These are phyloP conservation scores for Fusarium oligoseptatum DNA, from an alignment of 2,329 filamentous ascomycete species.

Conservation along the genomic window DNA sequence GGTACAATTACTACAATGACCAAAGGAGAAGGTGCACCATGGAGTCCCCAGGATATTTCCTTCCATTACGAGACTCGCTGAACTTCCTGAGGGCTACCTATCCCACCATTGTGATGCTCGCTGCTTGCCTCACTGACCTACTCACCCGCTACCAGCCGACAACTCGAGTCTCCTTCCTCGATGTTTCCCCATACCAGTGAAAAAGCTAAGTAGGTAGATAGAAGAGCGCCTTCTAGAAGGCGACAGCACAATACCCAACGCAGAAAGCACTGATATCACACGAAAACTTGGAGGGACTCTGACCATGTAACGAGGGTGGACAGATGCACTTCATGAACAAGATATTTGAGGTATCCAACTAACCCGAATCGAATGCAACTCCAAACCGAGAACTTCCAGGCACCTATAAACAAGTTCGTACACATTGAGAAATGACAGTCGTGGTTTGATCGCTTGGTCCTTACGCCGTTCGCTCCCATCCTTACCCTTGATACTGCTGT, in stretches of 20 bases:
- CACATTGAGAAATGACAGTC: background rate
- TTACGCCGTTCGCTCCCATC: background rate
- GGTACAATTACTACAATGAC: background rate
- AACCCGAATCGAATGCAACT: conserved; percentile 19
- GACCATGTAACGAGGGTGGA: background rate
- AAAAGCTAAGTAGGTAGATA: background rate
- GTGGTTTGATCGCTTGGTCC: background rate
- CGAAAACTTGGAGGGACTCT: background rate
- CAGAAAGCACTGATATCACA: background rate
- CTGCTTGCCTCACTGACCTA: background rate
- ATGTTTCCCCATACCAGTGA: background rate
- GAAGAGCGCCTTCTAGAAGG: too few species aligned
- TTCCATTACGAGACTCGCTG: background rate
- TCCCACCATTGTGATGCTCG: background rate
- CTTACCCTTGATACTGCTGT: conserved; percentile 54
- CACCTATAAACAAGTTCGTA: background rate
- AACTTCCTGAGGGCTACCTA: background rate
- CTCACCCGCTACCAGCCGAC: background rate
- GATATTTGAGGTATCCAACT: conserved; percentile 34
- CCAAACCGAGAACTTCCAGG: conserved; percentile 1
- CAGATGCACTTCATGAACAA: background rate
- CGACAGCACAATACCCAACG: background rate
- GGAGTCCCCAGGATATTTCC: too few species aligned
- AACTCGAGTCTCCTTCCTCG: background rate
- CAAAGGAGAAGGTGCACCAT: background rate